Evolutionary conservation across 768 basidiomycete genomes (phyloP).

Genomic region (Pholiota microspora): DNA sequence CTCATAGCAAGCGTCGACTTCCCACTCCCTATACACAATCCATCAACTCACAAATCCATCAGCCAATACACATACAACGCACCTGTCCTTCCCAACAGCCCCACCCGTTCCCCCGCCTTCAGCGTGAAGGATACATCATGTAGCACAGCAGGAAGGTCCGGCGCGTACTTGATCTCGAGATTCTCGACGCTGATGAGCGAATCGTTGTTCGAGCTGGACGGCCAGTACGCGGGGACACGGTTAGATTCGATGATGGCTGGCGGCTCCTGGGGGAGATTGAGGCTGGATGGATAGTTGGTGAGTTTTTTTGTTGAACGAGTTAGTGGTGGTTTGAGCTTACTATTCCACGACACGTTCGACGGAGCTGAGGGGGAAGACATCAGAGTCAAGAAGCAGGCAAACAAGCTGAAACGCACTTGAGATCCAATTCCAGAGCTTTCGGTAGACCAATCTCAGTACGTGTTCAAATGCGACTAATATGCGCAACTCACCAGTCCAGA

Average conservation of each 20-base stretch:
- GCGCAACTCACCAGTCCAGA: slow-evolving; percentile 38
- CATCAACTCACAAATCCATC: not conserved
- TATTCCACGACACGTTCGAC: slow-evolving; percentile 93
- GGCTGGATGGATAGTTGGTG: slow-evolving; percentile 25
- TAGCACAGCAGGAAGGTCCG: slow-evolving; percentile 80
- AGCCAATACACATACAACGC: slow-evolving; percentile 42
- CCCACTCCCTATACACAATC: slow-evolving; percentile 66
- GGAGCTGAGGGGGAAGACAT: slow-evolving; percentile 44
- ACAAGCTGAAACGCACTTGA: slow-evolving; percentile 55
- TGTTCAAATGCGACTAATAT: not conserved
- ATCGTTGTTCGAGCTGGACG: slow-evolving; percentile 62
- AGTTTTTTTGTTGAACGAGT: not conserved
- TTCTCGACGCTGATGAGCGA: slow-evolving; percentile 69
- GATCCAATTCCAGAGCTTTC: slow-evolving; percentile 66
- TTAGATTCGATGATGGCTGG: slow-evolving; percentile 69
- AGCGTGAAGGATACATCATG: slow-evolving; percentile 74
- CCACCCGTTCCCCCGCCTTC: slow-evolving; percentile 70
- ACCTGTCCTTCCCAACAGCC: slow-evolving; percentile 79
- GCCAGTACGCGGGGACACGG: slow-evolving; percentile 91
- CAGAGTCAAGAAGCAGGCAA: not conserved
- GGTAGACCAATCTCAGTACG: slow-evolving; percentile 23
- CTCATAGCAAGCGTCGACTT: slow-evolving; percentile 88
- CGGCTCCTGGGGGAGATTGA: slow-evolving; percentile 86
- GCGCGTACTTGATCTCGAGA: slow-evolving; percentile 78
- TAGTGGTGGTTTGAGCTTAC: slow-evolving; percentile 23